Conservation (phyloP, 495 filamentous ascomycete species). For the Neurospora sp. region DNA sequence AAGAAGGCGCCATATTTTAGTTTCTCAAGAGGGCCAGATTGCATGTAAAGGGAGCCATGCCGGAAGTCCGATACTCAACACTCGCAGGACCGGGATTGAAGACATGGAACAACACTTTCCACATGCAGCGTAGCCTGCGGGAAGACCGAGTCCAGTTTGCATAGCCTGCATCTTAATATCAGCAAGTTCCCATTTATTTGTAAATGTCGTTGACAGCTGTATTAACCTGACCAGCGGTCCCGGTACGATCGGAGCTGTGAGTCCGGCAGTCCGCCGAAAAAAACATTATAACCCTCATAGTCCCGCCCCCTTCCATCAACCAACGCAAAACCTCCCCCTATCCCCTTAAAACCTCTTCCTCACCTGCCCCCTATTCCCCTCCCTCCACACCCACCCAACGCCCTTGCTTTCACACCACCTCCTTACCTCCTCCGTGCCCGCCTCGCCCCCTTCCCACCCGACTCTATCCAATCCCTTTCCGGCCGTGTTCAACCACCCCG, state of each 20-base stretch:
- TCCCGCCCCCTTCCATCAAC: neutral
- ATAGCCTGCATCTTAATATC: neutral
- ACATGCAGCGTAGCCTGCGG: neutral
- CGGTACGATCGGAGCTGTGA: neutral
- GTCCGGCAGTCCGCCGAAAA: neutral
- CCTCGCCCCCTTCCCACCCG: conserved; percentile 56
- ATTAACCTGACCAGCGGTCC: neutral
- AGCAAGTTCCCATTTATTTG: neutral
- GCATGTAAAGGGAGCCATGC: neutral
- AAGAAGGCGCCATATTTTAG: neutral
- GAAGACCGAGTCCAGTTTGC: neutral
- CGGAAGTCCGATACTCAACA: neutral
- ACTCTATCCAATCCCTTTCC: conserved; percentile 53
- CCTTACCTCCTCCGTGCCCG: conserved; percentile 50
- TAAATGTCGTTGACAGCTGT: neutral
- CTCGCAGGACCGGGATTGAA: neutral
- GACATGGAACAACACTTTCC: neutral
- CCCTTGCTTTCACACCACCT: conserved; percentile 80
- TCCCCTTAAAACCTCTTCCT: conserved; percentile 35
- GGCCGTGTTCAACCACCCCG: conserved; percentile 71
- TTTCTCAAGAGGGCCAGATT: neutral
- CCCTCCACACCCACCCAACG: conserved; percentile 59
- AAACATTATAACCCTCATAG: neutral
- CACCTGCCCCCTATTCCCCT: conserved; percentile 33
- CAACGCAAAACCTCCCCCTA: neutral